phyloP scores from a whole-genome alignment of 2,329 filamentous ascomycete species.

The Boeremia exigua region DNA sequence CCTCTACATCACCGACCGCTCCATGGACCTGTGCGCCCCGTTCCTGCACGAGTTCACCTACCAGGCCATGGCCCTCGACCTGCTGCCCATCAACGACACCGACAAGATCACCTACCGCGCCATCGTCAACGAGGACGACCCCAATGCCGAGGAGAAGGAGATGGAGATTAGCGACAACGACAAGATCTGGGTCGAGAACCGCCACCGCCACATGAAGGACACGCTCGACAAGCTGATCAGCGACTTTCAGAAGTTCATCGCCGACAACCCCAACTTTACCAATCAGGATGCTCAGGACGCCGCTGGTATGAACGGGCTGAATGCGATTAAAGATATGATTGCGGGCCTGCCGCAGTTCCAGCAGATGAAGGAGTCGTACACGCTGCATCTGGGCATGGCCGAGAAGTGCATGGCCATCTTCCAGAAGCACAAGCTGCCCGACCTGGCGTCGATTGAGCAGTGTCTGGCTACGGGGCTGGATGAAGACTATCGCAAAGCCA shows the following conservation, averaged over 20 bases:
- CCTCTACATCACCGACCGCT: slow-evolving; percentile 85
- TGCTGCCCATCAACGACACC: slow-evolving; percentile 84
- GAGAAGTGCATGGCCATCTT: slow-evolving; percentile 97
- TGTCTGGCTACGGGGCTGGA: slow-evolving; percentile 89
- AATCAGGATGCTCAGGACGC: slow-evolving; percentile 71
- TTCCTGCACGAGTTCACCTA: slow-evolving; percentile 97
- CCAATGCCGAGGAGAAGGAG: slow-evolving; percentile 79
- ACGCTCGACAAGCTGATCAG: slow-evolving; percentile 91
- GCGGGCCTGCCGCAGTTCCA: slow-evolving; percentile 93
- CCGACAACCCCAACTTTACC: slow-evolving; percentile 90
- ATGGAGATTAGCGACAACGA: slow-evolving; percentile 92
- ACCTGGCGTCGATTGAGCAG: slow-evolving; percentile 82
- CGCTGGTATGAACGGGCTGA: slow-evolving; percentile 83
- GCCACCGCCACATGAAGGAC: slow-evolving; percentile 97
- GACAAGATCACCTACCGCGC: slow-evolving; percentile 89
- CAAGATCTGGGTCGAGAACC: slow-evolving; percentile 92
- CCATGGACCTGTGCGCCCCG: slow-evolving; percentile 89
- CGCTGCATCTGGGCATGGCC: slow-evolving; percentile 93
- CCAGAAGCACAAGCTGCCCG: slow-evolving; percentile 80
- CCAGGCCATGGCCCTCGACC: slow-evolving; percentile 96
- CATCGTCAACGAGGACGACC: slow-evolving; percentile 73
- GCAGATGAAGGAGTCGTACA: slow-evolving; percentile 93
- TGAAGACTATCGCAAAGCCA: slow-evolving; percentile 89
- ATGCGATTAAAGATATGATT: slow-evolving; percentile 96
- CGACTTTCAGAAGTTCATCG: slow-evolving; percentile 91